Conservation (phyloP, 2,329 filamentous ascomycete species). For the Pseudonectria buxi region DNA sequence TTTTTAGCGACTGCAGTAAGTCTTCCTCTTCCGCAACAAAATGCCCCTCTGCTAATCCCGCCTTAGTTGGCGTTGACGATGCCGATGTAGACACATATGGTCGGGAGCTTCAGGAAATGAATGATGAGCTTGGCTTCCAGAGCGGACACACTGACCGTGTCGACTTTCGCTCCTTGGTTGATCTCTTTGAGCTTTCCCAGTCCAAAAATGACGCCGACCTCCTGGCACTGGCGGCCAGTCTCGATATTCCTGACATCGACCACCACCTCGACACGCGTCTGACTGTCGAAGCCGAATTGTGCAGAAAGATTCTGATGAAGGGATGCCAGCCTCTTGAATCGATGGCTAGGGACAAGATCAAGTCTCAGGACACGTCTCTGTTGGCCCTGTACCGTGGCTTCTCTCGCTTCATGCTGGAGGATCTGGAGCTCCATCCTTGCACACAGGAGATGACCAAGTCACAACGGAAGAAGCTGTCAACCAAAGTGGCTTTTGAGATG, state of each 20-base stretch:
- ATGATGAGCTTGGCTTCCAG: slow-evolving; percentile 19
- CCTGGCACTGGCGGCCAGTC: neutral
- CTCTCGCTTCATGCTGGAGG: slow-evolving; percentile 48
- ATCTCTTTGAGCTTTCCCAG: slow-evolving; percentile 29
- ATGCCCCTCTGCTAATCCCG: no score
- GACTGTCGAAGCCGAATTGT: slow-evolving; percentile 23
- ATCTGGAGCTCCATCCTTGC: slow-evolving; percentile 20
- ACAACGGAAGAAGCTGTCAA: slow-evolving; percentile 23
- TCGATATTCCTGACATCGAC: slow-evolving; percentile 28
- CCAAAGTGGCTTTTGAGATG: slow-evolving; percentile 28
- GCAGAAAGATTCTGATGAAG: slow-evolving; percentile 27
- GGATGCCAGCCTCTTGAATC: slow-evolving; percentile 28
- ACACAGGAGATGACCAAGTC: slow-evolving; percentile 20
- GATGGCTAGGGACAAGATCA: slow-evolving; percentile 20
- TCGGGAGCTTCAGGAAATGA: slow-evolving; percentile 30
- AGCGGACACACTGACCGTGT: slow-evolving; percentile 19
- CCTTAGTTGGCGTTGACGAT: slow-evolving; percentile 36
- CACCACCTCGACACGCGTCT: slow-evolving; percentile 22
- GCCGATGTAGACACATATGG: slow-evolving; percentile 34
- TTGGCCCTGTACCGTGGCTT: slow-evolving; percentile 54
- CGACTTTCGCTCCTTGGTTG: slow-evolving; percentile 22
- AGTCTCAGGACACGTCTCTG: slow-evolving; percentile 23
- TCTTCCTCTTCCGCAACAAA: neutral
- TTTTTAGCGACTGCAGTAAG: slow-evolving; percentile 35
- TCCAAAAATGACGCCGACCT: slow-evolving; percentile 15